A percentile compares a stretch with the other conserved stretches of the same genome.
phyloP scores from a whole-genome alignment of 1,284 basidiomycete species.

The Puccinia sorghi region DNA sequence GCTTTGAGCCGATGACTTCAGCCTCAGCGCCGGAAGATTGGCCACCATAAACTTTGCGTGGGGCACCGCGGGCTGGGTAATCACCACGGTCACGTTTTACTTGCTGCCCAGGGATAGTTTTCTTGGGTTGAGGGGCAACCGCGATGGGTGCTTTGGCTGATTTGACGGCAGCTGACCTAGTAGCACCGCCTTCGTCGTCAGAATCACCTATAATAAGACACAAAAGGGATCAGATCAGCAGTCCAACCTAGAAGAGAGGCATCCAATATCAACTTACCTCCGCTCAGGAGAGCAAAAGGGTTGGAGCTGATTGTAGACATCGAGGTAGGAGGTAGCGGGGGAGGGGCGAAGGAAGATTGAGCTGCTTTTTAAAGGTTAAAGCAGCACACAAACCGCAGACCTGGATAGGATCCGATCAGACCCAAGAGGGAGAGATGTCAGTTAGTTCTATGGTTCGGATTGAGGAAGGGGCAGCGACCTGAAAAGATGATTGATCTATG shows the following conservation, averaged over 20 bases:
- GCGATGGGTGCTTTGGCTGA: constrained; percentile 17
- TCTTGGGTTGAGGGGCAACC: constrained; percentile 33
- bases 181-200: constrained; percentile 40
- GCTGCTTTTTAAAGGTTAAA: constrained; percentile 51
- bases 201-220: constrained; percentile 28
- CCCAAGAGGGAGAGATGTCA: neutral
- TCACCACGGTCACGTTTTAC: constrained; percentile 43
- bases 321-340: neutral
- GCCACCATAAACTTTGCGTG: constrained; percentile 43
- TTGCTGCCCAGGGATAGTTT: constrained; percentile 34
- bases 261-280: constrained; percentile 19
- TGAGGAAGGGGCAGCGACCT: neutral
- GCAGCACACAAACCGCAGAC: constrained; percentile 49
- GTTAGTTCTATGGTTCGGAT: neutral
- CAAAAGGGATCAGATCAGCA: neutral
- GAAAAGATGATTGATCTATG: too few species aligned
- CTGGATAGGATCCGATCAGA: neutral
- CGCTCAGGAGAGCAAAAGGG: constrained; percentile 48
- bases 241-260: neutral
- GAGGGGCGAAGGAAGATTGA: constrained; percentile 26
- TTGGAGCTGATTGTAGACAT: constrained; percentile 48
- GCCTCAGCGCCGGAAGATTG: constrained; percentile 24
- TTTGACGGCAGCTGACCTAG: constrained; percentile 17
- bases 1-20: constrained; percentile 42
- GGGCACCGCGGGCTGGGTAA: constrained; percentile 44